Percentiles rank a stretch among this genome's conserved stretches.
phyloP scores from a whole-genome alignment of 2,329 filamentous ascomycete species.

The Ophiosphaerella herpotricha region DNA sequence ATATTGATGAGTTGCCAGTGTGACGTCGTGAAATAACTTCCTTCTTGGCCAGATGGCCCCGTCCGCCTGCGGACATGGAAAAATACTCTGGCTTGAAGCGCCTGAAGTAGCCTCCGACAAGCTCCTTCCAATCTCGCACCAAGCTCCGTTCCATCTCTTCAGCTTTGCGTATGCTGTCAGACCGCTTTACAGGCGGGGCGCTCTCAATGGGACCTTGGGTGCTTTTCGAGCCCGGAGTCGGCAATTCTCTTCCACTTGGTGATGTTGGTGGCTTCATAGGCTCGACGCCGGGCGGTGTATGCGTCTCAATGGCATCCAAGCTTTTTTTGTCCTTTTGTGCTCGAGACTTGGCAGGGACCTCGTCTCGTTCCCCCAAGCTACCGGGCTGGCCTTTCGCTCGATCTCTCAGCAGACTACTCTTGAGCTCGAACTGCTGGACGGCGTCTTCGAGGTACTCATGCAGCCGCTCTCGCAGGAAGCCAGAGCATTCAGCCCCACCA shows the following conservation, averaged over 20 bases:
- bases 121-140: constrained; percentile 76
- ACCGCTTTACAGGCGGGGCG: constrained; percentile 40
- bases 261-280: constrained; percentile 41
- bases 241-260: constrained; percentile 25
- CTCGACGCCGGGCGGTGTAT: constrained; percentile 50
- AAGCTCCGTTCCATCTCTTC: constrained; percentile 71
- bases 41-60: constrained; percentile 41
- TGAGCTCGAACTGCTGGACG: constrained; percentile 74
- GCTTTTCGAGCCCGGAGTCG: constrained; percentile 30
- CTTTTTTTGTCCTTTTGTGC: constrained; percentile 45
- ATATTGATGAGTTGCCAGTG: constrained; percentile 24
- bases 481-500: constrained; percentile 85
- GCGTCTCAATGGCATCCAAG: constrained; percentile 54
- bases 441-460: constrained; percentile 89
- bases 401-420: constrained; percentile 67
- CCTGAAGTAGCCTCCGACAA: constrained; percentile 92
- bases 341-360: constrained; percentile 20
- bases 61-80: constrained; percentile 50
- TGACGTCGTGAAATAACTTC: constrained; percentile 33
- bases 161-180: constrained; percentile 62
- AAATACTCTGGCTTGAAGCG: constrained; percentile 87
- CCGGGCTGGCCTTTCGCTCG: constrained; percentile 27
- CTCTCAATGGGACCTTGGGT: constrained; percentile 27
- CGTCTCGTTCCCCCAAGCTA: constrained; percentile 29
- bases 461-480: constrained; percentile 80